A percentile compares a stretch with the other conserved stretches of the same genome.
These are phyloP conservation scores for Voacanga thouarsii DNA, from an alignment of 257 asterid species.

Conservation along the genomic window DNA sequence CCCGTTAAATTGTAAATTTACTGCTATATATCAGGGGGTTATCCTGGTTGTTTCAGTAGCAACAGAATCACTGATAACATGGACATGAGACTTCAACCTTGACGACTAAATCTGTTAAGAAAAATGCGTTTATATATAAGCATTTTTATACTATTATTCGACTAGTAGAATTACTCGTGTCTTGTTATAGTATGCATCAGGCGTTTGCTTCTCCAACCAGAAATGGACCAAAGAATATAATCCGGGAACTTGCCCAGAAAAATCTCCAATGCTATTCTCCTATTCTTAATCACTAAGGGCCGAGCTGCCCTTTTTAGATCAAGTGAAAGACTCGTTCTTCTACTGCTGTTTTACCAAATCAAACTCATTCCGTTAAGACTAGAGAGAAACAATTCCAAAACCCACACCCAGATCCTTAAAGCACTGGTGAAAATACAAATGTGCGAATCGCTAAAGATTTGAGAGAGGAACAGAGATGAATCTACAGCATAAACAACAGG, in stretches of 20 bases:
- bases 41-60: too few species aligned
- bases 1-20: too few species aligned
- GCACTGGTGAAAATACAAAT: background rate
- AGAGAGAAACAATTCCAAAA: background rate
- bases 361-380: background rate
- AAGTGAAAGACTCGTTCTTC: background rate
- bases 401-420: slow-evolving; percentile 11
- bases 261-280: background rate
- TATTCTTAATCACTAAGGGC: too few species aligned
- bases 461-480: slow-evolving; percentile 10
- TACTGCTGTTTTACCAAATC: slow-evolving; percentile 3
- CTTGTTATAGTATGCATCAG: too few species aligned
- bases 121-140: too few species aligned
- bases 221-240: background rate
- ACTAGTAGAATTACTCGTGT: too few species aligned
- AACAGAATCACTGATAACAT: too few species aligned
- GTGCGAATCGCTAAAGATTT: background rate
- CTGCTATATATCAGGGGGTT: too few species aligned
- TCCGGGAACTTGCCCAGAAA: background rate
- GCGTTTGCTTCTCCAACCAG: background rate
- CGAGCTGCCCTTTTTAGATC: background rate
- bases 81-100: too few species aligned
- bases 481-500: slow-evolving; percentile 21
- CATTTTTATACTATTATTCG: too few species aligned
- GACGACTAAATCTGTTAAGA: background rate